Evolutionary conservation across 2,329 filamentous ascomycete species (phyloP), one percentile per base, ranked within the genome.

Genomic region (Paracorniculantispora psalliotae): DNA sequence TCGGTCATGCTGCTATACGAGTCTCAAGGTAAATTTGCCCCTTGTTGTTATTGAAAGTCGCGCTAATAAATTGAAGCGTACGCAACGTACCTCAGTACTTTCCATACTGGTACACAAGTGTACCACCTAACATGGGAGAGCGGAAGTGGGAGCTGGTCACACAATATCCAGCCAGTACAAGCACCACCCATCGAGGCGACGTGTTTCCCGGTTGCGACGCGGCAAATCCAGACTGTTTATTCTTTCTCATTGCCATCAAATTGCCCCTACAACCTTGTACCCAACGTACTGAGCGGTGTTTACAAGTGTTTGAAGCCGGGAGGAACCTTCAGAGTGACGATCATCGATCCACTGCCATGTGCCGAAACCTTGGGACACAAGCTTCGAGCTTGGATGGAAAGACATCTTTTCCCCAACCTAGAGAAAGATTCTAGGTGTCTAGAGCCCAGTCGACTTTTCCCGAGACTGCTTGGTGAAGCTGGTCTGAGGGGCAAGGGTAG

Each of bases 281-380:
- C 79, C 0, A 81, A 85, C 13, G 78, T 90, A 0, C 81, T 82
- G 0, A 69, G 71, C 2, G 70, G 88, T 1, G 25, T 62, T 2
- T 19, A 53, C 25, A 49, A 56, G 25, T 79, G 81, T 33, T 76
- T 90, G 2, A 73, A 77, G 3, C 76, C 0, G 78, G 79, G 0
- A 85, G 86, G 1, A 73, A 76, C 21, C 6, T 69, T 89, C 13
- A 79, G 86, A 60, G 70, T 90, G 17, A 80, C 81, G 0, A 71
- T 89, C 19, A 81, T 89, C 62, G 84, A 90, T 59, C 84, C 87
- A 0, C 73, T 81, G 8, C 87, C 87, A 0, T 73, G 80, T 0
- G 72, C 79, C 3, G 71, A 75, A 1, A 84, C 80, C 0, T 73
- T 84, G 25, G 87, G 87, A 0, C 83, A 82, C 0, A 72, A 73